Evolutionary conservation across 306 rosid species (phyloP), one percentile per base, ranked within the genome.

Genomic region (Hippophae gyantsensis): DNA sequence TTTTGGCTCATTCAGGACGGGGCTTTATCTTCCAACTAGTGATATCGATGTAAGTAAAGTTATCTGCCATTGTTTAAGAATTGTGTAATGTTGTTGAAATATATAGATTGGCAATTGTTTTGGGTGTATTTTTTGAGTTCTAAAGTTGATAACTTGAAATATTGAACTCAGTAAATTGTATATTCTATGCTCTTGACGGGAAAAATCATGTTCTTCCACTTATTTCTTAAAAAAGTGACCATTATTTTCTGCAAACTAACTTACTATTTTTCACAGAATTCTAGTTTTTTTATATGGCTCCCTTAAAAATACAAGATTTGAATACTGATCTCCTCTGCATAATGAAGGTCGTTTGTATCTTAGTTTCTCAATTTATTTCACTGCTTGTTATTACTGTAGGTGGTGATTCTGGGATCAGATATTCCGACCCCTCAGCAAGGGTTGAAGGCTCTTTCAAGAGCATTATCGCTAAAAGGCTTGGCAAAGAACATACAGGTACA

Each of bases 1-100:
- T n/a, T 92, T 88, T 78, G 99, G 99, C 47, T 92, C 96, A 42
- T 87, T 83, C 79, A 77, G 74, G 85, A 92, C 99, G 38, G 99
- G 99, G 59, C 74, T 92, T 38, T 92, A 85, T 75, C 99, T 92
- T 75, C 99, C 96, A 7, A 82, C 85, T 1, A 88, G 99, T 73
- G 99, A 92, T 61, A 75, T 92, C 54, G 99, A 92, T 66, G 99
- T 92, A 74, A 82, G 94, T 79, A 1, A 25, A 18, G 40, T 45
- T 57, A 48, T 63, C 64, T 18, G 3, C 38, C 6, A 11, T 47
- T 57, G 26, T 42, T 56, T 6, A 14, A 7, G 47, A n/a, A 48
- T 26, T 25, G 23, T 40, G 61, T 13, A 46, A 13, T 52, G 56
- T 13, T 18, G 3, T 32, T 54, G 55, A 58, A 43, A 45, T 48